Conservation (phyloP, 2,329 filamentous ascomycete species). For the Escovopsis sp. region DNA sequence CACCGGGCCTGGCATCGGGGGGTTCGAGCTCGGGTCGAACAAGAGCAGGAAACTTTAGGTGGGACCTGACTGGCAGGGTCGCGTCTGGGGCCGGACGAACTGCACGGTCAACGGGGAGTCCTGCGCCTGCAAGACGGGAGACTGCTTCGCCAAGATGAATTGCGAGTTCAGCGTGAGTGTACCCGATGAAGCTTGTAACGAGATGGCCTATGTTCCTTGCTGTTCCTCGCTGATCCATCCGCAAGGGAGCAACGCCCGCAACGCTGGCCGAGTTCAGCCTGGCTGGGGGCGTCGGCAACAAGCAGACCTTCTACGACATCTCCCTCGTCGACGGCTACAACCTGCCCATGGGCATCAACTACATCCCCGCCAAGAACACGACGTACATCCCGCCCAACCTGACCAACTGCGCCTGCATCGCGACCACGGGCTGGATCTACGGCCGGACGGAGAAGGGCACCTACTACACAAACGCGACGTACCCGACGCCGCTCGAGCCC, state of each 20-base stretch:
- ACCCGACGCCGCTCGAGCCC: conserved; percentile 52
- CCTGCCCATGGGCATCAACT: conserved; percentile 50
- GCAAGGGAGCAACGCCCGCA: conserved; percentile 55
- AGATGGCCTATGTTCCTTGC: neutral
- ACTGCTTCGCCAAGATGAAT: conserved; percentile 56
- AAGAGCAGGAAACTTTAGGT: conserved; percentile 48
- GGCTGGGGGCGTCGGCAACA: conserved; percentile 42
- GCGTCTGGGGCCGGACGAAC: conserved; percentile 73
- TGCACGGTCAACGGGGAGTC: conserved; percentile 59
- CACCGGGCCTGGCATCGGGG: conserved; percentile 48
- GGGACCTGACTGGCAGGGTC: conserved; percentile 61
- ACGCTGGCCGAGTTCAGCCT: conserved; percentile 74
- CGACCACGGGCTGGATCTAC: conserved; percentile 48
- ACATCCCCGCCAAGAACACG: conserved; percentile 45
- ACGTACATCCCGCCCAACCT: conserved; percentile 59
- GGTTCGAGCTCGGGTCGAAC: conserved; percentile 51
- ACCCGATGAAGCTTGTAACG: neutral
- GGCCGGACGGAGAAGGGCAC: conserved; percentile 37
- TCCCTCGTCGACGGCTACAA: conserved; percentile 80
- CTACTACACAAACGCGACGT: conserved; percentile 48
- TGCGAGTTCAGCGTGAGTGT: conserved; percentile 52
- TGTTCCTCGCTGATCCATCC: neutral
- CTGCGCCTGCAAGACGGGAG: conserved; percentile 58
- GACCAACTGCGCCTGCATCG: conserved; percentile 64
- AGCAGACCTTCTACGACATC: conserved; percentile 70